Evolutionary conservation across 2,329 filamentous ascomycete genomes (phyloP).

Genomic region (Penicillium concentricum): DNA sequence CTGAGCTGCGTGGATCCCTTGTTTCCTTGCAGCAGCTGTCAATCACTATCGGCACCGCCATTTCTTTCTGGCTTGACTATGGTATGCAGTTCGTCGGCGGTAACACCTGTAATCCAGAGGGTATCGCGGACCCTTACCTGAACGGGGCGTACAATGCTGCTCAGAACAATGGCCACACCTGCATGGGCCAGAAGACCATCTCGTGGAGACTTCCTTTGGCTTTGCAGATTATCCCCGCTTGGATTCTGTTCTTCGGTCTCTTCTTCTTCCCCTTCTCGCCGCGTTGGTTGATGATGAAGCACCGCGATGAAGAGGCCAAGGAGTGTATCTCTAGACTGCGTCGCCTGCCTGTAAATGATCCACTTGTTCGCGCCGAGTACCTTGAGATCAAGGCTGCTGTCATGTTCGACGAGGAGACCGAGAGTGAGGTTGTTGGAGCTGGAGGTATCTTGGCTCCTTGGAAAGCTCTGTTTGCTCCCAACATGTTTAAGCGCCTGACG

Average conservation of each 20-base stretch:
- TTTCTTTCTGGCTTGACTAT: slow-evolving; percentile 57
- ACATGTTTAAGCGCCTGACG: slow-evolving; percentile 29
- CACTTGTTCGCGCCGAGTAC: slow-evolving; percentile 71
- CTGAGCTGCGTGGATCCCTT: slow-evolving; percentile 65
- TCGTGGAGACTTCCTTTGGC: slow-evolving; percentile 49
- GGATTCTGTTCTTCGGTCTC: slow-evolving; percentile 68
- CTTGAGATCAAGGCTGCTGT: slow-evolving; percentile 81
- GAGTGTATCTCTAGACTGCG: slow-evolving; percentile 64
- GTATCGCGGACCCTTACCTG: slow-evolving; percentile 10
- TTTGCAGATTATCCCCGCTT: slow-evolving; percentile 60
- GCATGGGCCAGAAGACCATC: slow-evolving; percentile 58
- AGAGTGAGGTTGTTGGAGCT: slow-evolving; percentile 49
- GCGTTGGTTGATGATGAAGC: slow-evolving; percentile 70
- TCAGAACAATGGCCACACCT: slow-evolving; percentile 64
- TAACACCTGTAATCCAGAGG: slow-evolving; percentile 6
- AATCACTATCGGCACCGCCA: slow-evolving; percentile 56
- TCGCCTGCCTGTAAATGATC: slow-evolving; percentile 59
- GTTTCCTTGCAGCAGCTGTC: slow-evolving; percentile 66
- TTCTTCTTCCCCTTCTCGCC: slow-evolving; percentile 80
- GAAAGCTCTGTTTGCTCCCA: slow-evolving; percentile 30
- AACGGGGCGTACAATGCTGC: slow-evolving; percentile 59
- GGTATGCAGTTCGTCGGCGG: slow-evolving; percentile 53
- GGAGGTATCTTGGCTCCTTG: slow-evolving; percentile 23
- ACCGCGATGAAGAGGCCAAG: slow-evolving; percentile 66
- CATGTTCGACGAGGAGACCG: slow-evolving; percentile 71